phyloP scores from a whole-genome alignment of 345 rosid genomes.

The Camelina neglecta region DNA sequence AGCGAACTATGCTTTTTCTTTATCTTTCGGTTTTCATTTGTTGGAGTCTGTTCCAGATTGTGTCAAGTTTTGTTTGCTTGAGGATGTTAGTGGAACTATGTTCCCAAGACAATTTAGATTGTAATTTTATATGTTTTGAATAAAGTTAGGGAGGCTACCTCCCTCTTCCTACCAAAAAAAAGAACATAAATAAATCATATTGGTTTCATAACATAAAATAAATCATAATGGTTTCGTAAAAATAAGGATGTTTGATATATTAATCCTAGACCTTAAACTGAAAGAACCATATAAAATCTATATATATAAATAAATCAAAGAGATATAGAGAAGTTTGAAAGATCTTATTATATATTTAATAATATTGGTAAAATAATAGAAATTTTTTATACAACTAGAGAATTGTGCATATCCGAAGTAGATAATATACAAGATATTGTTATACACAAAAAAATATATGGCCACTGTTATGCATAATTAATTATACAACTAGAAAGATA shows the following conservation, averaged over 20 bases:
- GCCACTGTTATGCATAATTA: conserved; percentile 9
- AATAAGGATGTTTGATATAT: neutral
- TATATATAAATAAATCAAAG: neutral
- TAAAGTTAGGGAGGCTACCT: neutral
- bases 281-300: neutral
- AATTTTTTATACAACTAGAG: neutral
- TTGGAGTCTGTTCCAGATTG: too few species aligned
- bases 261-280: neutral
- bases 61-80: too few species aligned
- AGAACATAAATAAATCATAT: neutral
- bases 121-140: too few species aligned
- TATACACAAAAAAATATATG: neutral
- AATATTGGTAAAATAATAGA: neutral
- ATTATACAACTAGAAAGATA: conserved; percentile 5
- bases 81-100: too few species aligned
- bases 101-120: too few species aligned
- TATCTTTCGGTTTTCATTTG: too few species aligned
- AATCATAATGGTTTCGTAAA: neutral
- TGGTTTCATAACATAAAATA: neutral
- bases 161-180: neutral
- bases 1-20: too few species aligned
- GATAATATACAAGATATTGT: neutral
- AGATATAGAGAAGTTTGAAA: neutral
- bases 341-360: neutral
- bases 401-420: neutral